A percentile compares a stretch with the other conserved stretches of the same genome.
Evolutionary conservation across 305 asterid genomes (phyloP).

Genomic region (Solanum hybrid): DNA sequence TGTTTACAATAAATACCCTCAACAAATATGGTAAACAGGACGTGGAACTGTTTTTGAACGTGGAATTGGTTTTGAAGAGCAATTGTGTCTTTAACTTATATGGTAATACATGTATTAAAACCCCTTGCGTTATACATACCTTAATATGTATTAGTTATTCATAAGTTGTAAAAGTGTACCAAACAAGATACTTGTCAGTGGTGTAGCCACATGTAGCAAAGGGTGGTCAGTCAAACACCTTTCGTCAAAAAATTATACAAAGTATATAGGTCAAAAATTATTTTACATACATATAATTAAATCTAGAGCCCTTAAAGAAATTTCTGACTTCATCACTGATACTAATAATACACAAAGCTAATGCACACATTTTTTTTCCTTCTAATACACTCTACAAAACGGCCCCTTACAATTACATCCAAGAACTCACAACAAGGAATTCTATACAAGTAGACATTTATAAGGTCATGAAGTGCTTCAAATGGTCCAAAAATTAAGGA

Average conservation of each 20-base stretch:
- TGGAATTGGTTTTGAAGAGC: background rate
- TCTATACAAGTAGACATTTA: background rate
- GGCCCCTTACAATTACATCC: background rate
- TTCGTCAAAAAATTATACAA: background rate
- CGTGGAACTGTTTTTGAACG: rapidly evolving
- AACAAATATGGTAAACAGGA: too few relatives aligned
- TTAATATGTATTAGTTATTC: background rate
- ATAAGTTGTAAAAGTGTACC: background rate
- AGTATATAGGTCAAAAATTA: background rate
- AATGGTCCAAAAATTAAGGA: background rate
- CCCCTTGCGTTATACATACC: background rate
- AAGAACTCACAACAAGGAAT: background rate
- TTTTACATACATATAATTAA: background rate
- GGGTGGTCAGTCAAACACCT: background rate
- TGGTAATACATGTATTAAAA: background rate
- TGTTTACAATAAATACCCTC: background rate
- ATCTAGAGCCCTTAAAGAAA: background rate
- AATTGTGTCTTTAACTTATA: too few relatives aligned
- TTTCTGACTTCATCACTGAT: background rate
- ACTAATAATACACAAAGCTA: too few relatives aligned
- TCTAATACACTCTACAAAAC: too few relatives aligned
- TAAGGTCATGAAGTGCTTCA: background rate
- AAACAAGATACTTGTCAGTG: background rate
- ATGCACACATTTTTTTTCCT: too few relatives aligned
- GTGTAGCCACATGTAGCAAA: background rate